Evolutionary conservation across 768 basidiomycete species (phyloP).

Genomic region (Collybiopsis luxurians): DNA sequence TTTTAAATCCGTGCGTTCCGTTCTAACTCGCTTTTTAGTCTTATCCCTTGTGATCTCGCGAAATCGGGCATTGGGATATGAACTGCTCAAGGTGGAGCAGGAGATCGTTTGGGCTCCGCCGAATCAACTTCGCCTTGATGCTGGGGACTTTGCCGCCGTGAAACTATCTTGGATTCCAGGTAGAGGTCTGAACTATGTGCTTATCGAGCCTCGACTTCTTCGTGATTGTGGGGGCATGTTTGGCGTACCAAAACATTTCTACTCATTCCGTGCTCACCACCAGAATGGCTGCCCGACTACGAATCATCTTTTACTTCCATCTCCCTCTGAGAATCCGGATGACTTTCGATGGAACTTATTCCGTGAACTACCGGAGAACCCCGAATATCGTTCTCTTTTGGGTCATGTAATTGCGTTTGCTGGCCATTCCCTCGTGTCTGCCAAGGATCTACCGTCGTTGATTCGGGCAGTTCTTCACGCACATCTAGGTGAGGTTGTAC

Average conservation of each 20-base stretch:
- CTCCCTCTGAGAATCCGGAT: not conserved
- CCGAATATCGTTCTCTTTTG: not conserved
- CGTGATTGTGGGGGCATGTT: not conserved
- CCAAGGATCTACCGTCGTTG: not conserved
- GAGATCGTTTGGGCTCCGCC: not conserved
- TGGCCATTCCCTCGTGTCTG: not conserved
- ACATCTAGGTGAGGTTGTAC: not conserved
- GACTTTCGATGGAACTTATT: not conserved
- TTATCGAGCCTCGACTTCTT: not conserved
- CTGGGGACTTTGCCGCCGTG: too few relatives aligned
- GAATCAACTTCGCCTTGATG: too few relatives aligned
- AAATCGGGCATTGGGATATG: not conserved
- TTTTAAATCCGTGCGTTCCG: not conserved
- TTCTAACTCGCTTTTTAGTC: not conserved
- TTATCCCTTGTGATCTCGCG: not conserved
- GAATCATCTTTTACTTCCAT: not conserved
- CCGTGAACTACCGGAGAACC: not conserved
- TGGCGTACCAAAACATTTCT: not conserved
- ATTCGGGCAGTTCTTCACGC: not conserved
- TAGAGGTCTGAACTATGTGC: not conserved
- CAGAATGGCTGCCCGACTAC: not conserved
- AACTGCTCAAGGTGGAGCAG: not conserved
- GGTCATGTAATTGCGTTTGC: not conserved
- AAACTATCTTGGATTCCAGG: not conserved
- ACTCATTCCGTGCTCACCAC: not conserved